phyloP scores from a whole-genome alignment of 495 filamentous ascomycete genomes.

The Penicillium argentinense region DNA sequence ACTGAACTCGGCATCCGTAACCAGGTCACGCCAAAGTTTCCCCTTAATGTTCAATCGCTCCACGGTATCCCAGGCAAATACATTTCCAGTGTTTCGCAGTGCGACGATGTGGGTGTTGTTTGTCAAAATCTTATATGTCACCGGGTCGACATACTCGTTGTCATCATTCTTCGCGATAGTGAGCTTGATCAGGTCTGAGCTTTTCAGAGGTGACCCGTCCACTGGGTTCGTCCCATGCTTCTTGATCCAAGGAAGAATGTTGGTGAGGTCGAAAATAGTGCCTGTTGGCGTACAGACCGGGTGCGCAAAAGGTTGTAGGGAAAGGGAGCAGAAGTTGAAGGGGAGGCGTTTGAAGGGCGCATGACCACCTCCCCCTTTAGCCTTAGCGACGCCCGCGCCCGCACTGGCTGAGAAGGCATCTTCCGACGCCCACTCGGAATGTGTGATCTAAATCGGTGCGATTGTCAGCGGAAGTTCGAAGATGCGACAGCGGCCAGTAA shows the following conservation, averaged over 20 bases:
- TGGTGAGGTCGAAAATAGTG: constrained; percentile 82
- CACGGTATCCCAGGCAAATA: constrained; percentile 93
- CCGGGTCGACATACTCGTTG: constrained; percentile 91
- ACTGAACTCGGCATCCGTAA: constrained; percentile 83
- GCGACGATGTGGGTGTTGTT: constrained; percentile 98
- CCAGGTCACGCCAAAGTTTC: constrained; percentile 92
- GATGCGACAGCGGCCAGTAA: constrained; percentile 10
- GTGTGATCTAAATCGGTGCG: constrained; percentile 66
- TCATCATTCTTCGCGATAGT: constrained; percentile 91
- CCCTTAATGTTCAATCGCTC: constrained; percentile 95
- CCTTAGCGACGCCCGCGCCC: constrained; percentile 61
- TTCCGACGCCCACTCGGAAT: constrained; percentile 91
- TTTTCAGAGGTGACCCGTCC: constrained; percentile 72
- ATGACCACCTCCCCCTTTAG: constrained; percentile 50
- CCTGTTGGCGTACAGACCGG: constrained; percentile 80
- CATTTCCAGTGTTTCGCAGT: constrained; percentile 84
- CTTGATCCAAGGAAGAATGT: constrained; percentile 88
- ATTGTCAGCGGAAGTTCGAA: constrained; percentile 18
- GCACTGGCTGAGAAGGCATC: constrained; percentile 78
- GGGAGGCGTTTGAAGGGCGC: constrained; percentile 83
- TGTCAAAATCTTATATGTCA: constrained; percentile 95
- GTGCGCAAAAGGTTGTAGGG: constrained; percentile 85
- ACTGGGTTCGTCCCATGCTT: constrained; percentile 91
- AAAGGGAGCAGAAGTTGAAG: constrained; percentile 97
- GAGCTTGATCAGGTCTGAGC: constrained; percentile 84